Conservation (phyloP, 78 protist genomes). For the Dictyostelium purpureum region DNA sequence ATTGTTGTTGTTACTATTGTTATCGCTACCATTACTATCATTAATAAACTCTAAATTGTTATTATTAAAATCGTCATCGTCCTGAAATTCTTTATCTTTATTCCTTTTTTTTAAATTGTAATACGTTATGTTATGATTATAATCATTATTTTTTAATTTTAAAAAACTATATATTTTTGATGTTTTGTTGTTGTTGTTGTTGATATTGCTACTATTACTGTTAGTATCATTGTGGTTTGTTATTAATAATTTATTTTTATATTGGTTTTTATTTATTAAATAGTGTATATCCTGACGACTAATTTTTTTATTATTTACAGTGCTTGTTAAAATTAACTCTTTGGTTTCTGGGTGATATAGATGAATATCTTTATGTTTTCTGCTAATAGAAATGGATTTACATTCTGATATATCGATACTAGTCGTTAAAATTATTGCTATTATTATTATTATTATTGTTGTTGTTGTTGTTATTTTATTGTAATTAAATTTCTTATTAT, state of each 20-base stretch:
- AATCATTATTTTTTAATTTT: neutral
- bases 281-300: neutral
- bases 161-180: slow-evolving; percentile 4
- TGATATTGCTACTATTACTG: neutral
- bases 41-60: neutral
- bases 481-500: neutral
- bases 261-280: slow-evolving; percentile 1
- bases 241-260: neutral
- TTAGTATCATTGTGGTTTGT: neutral
- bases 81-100: too few relatives aligned
- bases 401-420: neutral
- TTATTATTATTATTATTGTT: neutral
- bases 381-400: neutral
- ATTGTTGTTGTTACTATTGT: neutral
- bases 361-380: neutral
- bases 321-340: neutral
- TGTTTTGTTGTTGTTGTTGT: neutral
- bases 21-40: neutral
- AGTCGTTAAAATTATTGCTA: neutral
- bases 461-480: neutral
- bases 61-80: too few relatives aligned
- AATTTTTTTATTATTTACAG: neutral
- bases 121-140: neutral
- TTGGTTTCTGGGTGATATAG: slow-evolving; percentile 16
- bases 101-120: too few relatives aligned